Evolutionary conservation across 345 rosid genomes (phyloP).

Genomic region (Gossypium thurberi): DNA sequence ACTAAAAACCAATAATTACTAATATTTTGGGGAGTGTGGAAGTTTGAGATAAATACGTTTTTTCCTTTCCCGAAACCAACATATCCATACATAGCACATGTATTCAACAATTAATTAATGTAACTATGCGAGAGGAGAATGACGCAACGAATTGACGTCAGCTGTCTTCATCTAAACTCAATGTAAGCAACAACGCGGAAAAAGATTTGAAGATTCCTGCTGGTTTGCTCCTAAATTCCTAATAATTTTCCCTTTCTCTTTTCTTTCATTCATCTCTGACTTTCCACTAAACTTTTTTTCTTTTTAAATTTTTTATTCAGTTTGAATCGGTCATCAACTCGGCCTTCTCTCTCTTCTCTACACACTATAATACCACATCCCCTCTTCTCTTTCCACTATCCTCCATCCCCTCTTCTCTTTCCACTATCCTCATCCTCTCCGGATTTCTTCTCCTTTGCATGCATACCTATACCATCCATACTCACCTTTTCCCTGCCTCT

Average conservation of each 20-base stretch:
- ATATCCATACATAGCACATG: too few species aligned
- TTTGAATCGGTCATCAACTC: slow-evolving; percentile 36
- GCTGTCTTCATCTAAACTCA: not conserved
- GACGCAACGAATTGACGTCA: not conserved
- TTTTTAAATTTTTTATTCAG: not conserved
- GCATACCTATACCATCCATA: not conserved
- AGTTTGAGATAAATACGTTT: too few species aligned
- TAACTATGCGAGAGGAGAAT: not conserved
- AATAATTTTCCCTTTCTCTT: not conserved
- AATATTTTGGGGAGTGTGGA: too few species aligned
- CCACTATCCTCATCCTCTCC: not conserved
- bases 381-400: not conserved
- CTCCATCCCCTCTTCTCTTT: slow-evolving; percentile 9
- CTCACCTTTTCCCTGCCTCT: not conserved
- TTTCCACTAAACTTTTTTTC: not conserved
- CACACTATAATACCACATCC: not conserved
- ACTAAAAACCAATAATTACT: too few species aligned
- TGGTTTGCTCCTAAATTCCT: not conserved
- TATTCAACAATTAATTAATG: too few species aligned
- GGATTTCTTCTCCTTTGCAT: not conserved
- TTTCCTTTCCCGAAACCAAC: too few species aligned
- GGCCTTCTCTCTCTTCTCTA: not conserved
- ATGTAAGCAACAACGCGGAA: slow-evolving; percentile 27
- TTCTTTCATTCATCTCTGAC: slow-evolving; percentile 2
- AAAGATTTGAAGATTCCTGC: slow-evolving; percentile 23